Percentiles rank a stretch among this genome's conserved stretches.
Conservation (phyloP, 306 rosid species). For the Acacia confusa region DNA sequence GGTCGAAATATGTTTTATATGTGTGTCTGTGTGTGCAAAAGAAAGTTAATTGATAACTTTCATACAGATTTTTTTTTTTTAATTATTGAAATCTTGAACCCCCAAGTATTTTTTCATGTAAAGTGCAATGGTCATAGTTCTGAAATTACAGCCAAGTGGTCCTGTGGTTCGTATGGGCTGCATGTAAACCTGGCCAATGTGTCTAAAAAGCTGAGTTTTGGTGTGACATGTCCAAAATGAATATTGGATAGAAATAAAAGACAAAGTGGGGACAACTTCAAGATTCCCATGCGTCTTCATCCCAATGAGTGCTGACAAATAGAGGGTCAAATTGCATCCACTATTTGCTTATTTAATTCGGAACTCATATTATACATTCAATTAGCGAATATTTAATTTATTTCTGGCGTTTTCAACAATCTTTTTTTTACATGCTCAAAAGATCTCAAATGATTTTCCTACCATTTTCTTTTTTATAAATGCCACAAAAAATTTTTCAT, state of each 20-base stretch:
- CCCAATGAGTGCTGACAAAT: neutral
- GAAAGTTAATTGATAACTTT: neutral
- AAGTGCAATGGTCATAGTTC: neutral
- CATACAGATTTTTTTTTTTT: neutral
- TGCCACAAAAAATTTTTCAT: neutral
- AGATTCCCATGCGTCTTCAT: neutral
- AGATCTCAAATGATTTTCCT: no score
- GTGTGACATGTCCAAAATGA: constrained; percentile 7
- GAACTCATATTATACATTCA: neutral
- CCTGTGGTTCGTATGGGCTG: neutral
- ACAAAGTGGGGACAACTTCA: neutral
- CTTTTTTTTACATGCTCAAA: no score
- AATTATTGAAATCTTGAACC: neutral
- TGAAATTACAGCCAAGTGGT: constrained; percentile 5
- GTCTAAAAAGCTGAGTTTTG: neutral
- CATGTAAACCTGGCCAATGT: neutral
- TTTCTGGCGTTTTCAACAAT: neutral
- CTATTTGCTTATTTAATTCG: neutral
- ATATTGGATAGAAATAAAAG: neutral
- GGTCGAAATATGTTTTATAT: neutral
- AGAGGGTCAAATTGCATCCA: neutral
- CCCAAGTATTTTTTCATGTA: neutral
- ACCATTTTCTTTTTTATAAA: no score
- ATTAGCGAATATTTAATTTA: neutral
- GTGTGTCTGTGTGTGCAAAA: neutral